phyloP scores from a whole-genome alignment of 768 basidiomycete genomes.

The Rubroboletus pulcherrimus region DNA sequence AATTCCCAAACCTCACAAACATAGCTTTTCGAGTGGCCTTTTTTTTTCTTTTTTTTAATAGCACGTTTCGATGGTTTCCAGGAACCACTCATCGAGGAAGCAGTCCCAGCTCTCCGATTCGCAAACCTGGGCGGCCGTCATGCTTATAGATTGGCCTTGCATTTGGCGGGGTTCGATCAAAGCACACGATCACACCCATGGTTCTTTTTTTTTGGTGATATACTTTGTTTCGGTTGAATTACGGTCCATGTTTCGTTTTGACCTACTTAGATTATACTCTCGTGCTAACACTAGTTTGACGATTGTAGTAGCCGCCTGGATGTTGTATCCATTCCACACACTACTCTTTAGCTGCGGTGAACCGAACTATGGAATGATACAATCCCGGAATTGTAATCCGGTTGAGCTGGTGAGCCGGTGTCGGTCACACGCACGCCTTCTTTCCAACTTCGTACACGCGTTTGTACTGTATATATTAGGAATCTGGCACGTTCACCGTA shows the following conservation, averaged over 20 bases:
- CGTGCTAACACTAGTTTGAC: neutral
- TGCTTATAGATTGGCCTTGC: neutral
- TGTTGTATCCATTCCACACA: neutral
- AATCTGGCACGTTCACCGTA: neutral
- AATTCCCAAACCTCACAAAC: neutral
- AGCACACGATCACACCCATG: neutral
- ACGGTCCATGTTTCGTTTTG: neutral
- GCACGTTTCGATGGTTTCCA: conserved; percentile 21
- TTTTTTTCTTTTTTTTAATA: neutral
- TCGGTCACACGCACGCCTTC: neutral
- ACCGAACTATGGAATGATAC: too few relatives aligned
- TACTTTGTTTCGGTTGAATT: neutral
- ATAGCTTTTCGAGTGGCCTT: neutral
- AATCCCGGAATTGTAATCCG: neutral
- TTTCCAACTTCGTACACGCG: neutral
- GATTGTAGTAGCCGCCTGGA: neutral
- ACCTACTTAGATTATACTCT: conserved; percentile 4
- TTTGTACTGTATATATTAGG: neutral
- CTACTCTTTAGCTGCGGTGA: neutral
- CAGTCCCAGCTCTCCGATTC: neutral
- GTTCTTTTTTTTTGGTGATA: neutral
- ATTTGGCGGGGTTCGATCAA: conserved; percentile 3
- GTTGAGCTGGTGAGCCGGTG: neutral
- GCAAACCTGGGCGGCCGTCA: neutral
- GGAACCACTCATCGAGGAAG: conserved; percentile 11